These are phyloP conservation scores for Tricholoma flavovirens DNA, from an alignment of 768 basidiomycete species.

Conservation along the genomic window DNA sequence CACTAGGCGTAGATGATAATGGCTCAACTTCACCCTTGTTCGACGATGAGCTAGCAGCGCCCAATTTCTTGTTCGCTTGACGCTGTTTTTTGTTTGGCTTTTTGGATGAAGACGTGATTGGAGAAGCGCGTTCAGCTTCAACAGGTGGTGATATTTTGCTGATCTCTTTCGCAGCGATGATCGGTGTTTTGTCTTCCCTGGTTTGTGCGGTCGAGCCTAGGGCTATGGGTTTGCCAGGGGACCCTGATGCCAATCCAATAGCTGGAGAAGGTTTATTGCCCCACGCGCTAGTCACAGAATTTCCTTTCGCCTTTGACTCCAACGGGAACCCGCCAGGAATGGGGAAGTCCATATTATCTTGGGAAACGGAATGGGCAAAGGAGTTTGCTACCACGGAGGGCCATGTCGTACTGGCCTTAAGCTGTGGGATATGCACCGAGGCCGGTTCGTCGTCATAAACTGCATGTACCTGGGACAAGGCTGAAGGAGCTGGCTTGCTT, in stretches of 20 bases:
- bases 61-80: conserved; percentile 18
- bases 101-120: conserved; percentile 16
- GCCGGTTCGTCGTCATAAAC: neutral
- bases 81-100: conserved; percentile 28
- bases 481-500: conserved; percentile 8
- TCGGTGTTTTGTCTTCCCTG: neutral
- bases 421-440: conserved; percentile 3
- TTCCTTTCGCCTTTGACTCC: neutral
- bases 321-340: conserved; percentile 5
- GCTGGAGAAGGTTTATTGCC: conserved; percentile 9
- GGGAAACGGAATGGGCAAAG: neutral
- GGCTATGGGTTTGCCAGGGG: neutral
- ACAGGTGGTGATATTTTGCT: conserved; percentile 2
- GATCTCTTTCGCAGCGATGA: neutral
- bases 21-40: conserved; percentile 14
- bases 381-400: conserved; percentile 1
- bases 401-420: conserved; percentile 3
- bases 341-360: neutral
- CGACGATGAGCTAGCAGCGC: conserved; percentile 2
- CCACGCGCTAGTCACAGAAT: conserved; percentile 16
- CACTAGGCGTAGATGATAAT: conserved; percentile 9
- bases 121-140: conserved; percentile 1
- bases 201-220: neutral
- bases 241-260: neutral
- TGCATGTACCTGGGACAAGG: conserved; percentile 5